Evolutionary conservation across 176 grass and related monocot species (phyloP).

Genomic region (Chloris gayana): DNA sequence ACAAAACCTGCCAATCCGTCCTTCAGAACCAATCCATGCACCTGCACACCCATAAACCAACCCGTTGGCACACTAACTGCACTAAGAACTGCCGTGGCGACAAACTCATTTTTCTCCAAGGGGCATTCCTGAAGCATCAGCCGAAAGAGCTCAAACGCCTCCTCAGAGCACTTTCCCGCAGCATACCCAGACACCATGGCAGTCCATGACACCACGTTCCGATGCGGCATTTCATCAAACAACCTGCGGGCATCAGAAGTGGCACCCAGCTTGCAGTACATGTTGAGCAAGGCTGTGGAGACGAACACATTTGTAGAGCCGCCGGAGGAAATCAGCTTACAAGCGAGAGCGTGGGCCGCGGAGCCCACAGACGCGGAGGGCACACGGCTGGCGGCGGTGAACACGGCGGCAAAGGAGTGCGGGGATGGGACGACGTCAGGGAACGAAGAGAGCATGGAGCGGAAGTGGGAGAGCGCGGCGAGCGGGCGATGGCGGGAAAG

Average conservation of each 20-base stretch:
- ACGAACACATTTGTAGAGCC: slow-evolving; percentile 49
- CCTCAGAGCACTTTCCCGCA: slow-evolving; percentile 34
- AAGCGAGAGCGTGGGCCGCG: slow-evolving; percentile 47
- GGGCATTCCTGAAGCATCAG: slow-evolving; percentile 53
- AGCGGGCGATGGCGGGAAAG: slow-evolving; percentile 43
- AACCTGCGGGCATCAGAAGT: slow-evolving; percentile 51
- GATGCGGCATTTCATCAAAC: slow-evolving; percentile 64
- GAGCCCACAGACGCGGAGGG: not conserved
- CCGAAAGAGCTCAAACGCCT: slow-evolving; percentile 61
- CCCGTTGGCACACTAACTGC: slow-evolving; percentile 55
- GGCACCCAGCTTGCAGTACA: slow-evolving; percentile 70
- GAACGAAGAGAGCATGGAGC: slow-evolving; percentile 49
- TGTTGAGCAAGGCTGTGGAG: slow-evolving; percentile 55
- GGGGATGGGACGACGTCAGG: slow-evolving; percentile 47
- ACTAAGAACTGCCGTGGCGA: slow-evolving; percentile 59
- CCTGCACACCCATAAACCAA: slow-evolving; percentile 56
- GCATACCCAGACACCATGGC: slow-evolving; percentile 76
- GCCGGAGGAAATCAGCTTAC: slow-evolving; percentile 43
- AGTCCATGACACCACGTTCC: slow-evolving; percentile 65
- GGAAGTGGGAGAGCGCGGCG: slow-evolving; percentile 49
- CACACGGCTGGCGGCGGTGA: slow-evolving; percentile 52
- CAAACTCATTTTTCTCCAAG: slow-evolving; percentile 58
- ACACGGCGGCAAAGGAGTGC: slow-evolving; percentile 59
- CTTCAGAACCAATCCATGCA: slow-evolving; percentile 57
- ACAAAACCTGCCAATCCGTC: slow-evolving; percentile 55